phyloP scores from a whole-genome alignment of 2,329 filamentous ascomycete genomes.

The Ciborinia camelliae region DNA sequence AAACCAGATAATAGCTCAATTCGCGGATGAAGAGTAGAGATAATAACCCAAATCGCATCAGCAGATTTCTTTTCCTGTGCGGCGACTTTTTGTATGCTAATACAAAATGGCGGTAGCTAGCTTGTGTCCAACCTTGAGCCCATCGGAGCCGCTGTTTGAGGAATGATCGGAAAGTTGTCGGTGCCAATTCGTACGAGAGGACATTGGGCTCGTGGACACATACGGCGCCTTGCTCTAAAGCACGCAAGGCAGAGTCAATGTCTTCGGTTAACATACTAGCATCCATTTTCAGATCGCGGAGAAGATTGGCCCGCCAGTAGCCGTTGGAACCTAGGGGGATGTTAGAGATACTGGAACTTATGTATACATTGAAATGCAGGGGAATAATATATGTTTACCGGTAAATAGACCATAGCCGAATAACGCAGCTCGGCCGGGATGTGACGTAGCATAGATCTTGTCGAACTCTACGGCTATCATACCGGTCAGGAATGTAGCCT shows the following conservation, averaged over 20 bases:
- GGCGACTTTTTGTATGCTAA: slow-evolving; percentile 43
- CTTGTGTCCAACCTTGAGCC: slow-evolving; percentile 50
- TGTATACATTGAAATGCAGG: neutral
- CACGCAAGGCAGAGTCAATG: slow-evolving; percentile 48
- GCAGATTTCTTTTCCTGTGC: slow-evolving; percentile 38
- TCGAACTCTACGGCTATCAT: slow-evolving; percentile 51
- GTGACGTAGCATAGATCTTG: slow-evolving; percentile 51
- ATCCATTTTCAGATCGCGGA: slow-evolving; percentile 48
- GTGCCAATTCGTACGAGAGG: slow-evolving; percentile 47
- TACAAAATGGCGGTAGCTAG: slow-evolving; percentile 43
- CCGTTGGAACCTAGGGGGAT: slow-evolving; percentile 41
- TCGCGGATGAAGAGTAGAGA: slow-evolving; percentile 47
- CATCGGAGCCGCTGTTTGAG: slow-evolving; percentile 50
- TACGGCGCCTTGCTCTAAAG: slow-evolving; percentile 39
- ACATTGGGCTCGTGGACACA: slow-evolving; percentile 49
- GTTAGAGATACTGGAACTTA: neutral
- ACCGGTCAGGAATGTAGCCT: slow-evolving; percentile 43
- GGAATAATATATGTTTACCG: slow-evolving; percentile 22
- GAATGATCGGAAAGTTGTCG: slow-evolving; percentile 44
- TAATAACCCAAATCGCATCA: slow-evolving; percentile 44
- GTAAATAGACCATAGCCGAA: slow-evolving; percentile 49
- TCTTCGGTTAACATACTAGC: slow-evolving; percentile 50
- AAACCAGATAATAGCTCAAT: slow-evolving; percentile 47
- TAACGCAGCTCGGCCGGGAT: slow-evolving; percentile 46
- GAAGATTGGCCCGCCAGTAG: slow-evolving; percentile 46